Conservation (phyloP, 2,329 filamentous ascomycete species). For the Paraconiothyrium sp. region DNA sequence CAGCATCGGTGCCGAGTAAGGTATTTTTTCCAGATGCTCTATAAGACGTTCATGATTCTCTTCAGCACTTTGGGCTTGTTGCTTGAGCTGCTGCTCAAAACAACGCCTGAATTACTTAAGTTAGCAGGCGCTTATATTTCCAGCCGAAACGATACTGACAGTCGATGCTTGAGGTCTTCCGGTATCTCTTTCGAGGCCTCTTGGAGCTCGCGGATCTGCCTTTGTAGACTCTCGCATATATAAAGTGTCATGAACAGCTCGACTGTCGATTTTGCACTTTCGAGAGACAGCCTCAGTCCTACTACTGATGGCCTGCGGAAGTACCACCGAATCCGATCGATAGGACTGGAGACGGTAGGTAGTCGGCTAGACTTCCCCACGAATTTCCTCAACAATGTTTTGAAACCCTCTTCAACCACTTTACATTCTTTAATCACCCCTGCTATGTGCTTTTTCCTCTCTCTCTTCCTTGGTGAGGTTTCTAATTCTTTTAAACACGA, state of each 20-base stretch:
- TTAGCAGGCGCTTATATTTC: background rate
- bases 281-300: slow-evolving; percentile 15
- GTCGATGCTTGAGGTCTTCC: background rate
- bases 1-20: background rate
- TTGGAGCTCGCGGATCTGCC: background rate
- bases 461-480: background rate
- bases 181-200: slow-evolving; percentile 5
- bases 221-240: slow-evolving; percentile 4
- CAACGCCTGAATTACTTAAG: background rate
- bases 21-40: background rate
- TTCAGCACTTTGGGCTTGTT: slow-evolving; percentile 9
- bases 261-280: slow-evolving; percentile 16
- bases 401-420: slow-evolving; percentile 11
- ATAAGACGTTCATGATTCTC: background rate
- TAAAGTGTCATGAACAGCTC: slow-evolving; percentile 16
- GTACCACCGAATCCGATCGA: slow-evolving; percentile 16
- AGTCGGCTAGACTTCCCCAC: background rate
- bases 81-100: slow-evolving; percentile 2
- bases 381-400: slow-evolving; percentile 12
- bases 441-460: slow-evolving; percentile 10
- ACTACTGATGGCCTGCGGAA: slow-evolving; percentile 9
- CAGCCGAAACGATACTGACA: background rate
- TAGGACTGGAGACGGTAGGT: background rate
- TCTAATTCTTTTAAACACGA: background rate
- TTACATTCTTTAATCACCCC: slow-evolving; percentile 16